These are phyloP conservation scores for Dryas octopetala DNA, from an alignment of 306 rosid species.

Conservation along the genomic window DNA sequence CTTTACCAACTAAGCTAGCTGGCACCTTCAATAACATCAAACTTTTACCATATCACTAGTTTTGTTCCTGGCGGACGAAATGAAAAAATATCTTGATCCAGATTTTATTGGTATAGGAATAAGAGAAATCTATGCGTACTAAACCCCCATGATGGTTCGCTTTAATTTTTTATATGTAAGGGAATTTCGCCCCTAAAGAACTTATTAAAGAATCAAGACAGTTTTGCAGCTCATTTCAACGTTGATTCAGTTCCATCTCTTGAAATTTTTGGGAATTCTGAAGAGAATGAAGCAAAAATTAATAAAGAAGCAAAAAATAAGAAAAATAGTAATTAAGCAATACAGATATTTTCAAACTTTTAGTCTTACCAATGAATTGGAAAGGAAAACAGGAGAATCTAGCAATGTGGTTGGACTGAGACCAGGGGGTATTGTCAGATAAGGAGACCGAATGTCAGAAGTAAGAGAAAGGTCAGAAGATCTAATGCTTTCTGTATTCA, in stretches of 20 bases:
- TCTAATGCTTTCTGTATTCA: constrained; percentile 84
- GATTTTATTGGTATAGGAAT: no score
- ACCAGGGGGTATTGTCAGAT: constrained; percentile 86
- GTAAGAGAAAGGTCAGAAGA: constrained; percentile 59
- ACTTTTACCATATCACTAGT: not conserved
- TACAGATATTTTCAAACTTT: constrained; percentile 6
- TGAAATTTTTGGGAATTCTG: no score
- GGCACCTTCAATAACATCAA: not conserved
- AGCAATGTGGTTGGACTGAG: constrained; percentile 93
- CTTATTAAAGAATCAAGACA: no score
- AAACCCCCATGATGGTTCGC: no score
- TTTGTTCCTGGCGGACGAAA: no score
- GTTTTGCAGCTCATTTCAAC: no score
- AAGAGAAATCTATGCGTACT: no score
- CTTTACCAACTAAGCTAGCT: not conserved
- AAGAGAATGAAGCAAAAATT: not conserved
- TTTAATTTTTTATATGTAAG: no score
- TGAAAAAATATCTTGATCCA: no score
- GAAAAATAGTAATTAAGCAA: not conserved
- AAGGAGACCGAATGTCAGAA: constrained; percentile 68
- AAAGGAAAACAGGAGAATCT: constrained; percentile 91
- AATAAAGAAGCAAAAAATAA: not conserved
- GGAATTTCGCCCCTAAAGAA: no score
- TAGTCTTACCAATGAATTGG: constrained; percentile 72
- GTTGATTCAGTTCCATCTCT: no score